Base-by-base conservation (phyloP, 129 eudicot genomes). In the Escallonia rubra region DNA sequence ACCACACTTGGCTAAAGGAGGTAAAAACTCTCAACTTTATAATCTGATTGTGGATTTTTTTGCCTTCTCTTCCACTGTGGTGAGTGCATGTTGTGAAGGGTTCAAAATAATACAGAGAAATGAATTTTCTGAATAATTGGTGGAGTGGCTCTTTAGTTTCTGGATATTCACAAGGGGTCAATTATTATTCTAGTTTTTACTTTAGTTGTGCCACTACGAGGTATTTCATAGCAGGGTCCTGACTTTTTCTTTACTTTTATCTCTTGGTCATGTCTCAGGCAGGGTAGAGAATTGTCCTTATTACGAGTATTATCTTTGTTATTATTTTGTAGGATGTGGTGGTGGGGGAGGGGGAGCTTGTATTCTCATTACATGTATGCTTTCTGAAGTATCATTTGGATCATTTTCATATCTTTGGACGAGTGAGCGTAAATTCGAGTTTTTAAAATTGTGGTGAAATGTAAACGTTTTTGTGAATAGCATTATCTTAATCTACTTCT, bases 1-100 rank as follows among this genome's bases (percentile, higher is more conserved):
- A 93, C 75, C 99, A 93, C 75, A 69, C 90, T 47, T 94, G 99
- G 99, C 88, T 94, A 1, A 94, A 94, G 78, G 94, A 94, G 99
- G 99, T 94, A 73, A 63, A 41, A 10, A 40, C 39, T 38, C 43
- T 68, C 38, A 8, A 43, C 39, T 10, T 1, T 61, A 58, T 55
- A 11, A 11, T 41, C 9, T 63, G 12, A 38, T 49, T 40, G 4
- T 4, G n/a, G 42, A 52, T 14, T 4, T 23, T 41, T 41, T 43
- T 11, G 12, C 23, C 70, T 41, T 58, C 42, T 43, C 61, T 46
- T 43, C 16, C 50, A 15, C 10, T 61, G 14, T 48, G 13, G 66
- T 61, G 61, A 42, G 64, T 68, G 7, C 63, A 57, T 41, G 9
- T 55, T 12, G 11, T n/a, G 9, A 11, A 48, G 15, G 46, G 39